Evolutionary conservation across 305 asterid genomes (phyloP).

Genomic region (Fraxinus xanthoxyloides): DNA sequence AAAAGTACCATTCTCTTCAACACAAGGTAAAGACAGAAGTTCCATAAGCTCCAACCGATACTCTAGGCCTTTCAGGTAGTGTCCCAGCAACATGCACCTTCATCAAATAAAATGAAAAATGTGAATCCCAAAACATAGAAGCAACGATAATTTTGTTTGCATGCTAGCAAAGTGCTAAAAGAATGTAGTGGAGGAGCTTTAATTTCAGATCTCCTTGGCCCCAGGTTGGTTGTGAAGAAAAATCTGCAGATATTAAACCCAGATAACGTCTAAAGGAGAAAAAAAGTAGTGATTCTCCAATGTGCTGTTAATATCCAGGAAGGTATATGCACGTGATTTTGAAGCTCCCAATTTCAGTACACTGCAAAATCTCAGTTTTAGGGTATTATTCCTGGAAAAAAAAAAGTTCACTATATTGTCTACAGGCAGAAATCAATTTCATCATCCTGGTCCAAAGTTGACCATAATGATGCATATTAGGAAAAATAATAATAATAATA

Average conservation of each 20-base stretch:
- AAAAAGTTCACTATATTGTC: not conserved
- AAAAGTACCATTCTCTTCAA: constrained; percentile 23
- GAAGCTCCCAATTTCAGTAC: not conserved
- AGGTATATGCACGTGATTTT: not conserved
- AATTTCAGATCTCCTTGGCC: not conserved
- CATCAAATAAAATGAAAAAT: not conserved
- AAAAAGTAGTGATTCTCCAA: not conserved
- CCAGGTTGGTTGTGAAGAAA: not conserved
- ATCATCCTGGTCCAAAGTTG: not conserved
- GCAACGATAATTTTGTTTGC: not conserved
- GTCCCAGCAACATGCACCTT: constrained; percentile 96
- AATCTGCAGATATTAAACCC: not conserved
- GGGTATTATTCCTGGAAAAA: not conserved
- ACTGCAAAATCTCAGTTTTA: not conserved
- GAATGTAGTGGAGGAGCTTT: not conserved
- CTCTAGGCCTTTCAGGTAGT: constrained; percentile 84
- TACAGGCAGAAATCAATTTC: not conserved
- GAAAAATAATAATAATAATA: too few species aligned
- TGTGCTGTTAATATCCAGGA: not conserved
- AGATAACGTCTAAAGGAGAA: not conserved
- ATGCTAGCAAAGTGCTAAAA: not conserved
- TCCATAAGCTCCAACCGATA: constrained; percentile 75
- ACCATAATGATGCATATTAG: not conserved
- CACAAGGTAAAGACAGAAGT: constrained; percentile 52
- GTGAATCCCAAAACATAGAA: not conserved